Percentiles rank a stretch among this genome's conserved stretches.
These are phyloP conservation scores for Cutaneotrichosporon cavernicola DNA, from an alignment of 1,284 basidiomycete species.

Conservation along the genomic window DNA sequence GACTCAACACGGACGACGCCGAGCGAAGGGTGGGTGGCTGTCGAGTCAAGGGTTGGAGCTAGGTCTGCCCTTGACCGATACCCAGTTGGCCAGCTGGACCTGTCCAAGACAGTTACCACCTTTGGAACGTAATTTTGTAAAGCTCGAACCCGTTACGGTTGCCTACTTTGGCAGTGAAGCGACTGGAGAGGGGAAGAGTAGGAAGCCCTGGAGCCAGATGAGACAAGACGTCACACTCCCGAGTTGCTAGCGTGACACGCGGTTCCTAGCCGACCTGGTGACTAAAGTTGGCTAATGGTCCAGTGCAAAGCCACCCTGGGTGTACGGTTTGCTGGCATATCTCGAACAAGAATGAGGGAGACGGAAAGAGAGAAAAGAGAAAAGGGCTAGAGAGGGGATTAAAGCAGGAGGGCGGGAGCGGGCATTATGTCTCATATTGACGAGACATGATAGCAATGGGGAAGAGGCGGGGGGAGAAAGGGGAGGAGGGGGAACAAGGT, in stretches of 20 bases:
- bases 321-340: background rate
- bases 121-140: slow-evolving; percentile 1
- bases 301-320: background rate
- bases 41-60: background rate
- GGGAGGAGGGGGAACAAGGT: no score
- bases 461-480: background rate
- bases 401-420: background rate
- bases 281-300: background rate
- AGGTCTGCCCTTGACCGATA: background rate
- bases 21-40: background rate
- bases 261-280: background rate
- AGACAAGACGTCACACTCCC: slow-evolving; percentile 9
- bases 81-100: slow-evolving; percentile 3
- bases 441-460: slow-evolving; percentile 8
- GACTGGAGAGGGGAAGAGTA: background rate
- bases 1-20: background rate
- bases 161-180: background rate
- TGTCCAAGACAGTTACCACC: slow-evolving; percentile 5
- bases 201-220: background rate
- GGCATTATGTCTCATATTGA: background rate
- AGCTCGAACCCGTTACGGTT: background rate
- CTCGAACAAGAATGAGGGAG: background rate
- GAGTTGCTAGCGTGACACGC: slow-evolving; percentile 2
- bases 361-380: background rate
- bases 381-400: background rate